phyloP scores from a whole-genome alignment of 2,329 filamentous ascomycete genomes.

The Penicillium sp. region DNA sequence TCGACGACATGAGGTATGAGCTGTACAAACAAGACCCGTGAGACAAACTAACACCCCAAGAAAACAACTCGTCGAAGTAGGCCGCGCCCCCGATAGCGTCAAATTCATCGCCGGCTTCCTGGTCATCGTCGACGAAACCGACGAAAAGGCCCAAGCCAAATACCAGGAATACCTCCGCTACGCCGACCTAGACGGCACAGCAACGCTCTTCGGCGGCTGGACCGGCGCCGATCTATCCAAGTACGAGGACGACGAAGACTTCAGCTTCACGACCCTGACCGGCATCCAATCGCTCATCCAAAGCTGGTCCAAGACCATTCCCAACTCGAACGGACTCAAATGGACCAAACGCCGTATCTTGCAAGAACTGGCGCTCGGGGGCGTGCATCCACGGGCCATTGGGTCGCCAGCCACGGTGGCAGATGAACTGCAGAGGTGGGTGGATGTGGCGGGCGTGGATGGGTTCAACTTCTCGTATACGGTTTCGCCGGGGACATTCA shows the following conservation, averaged over 20 bases:
- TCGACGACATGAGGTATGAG: slow-evolving; percentile 33
- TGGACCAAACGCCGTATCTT: slow-evolving; percentile 36
- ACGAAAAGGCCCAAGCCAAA: slow-evolving; percentile 42
- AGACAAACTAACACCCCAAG: slow-evolving; percentile 15
- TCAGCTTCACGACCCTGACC: slow-evolving; percentile 39
- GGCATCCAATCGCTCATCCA: slow-evolving; percentile 44
- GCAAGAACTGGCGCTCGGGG: slow-evolving; percentile 31
- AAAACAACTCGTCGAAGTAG: slow-evolving; percentile 33
- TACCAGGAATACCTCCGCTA: slow-evolving; percentile 41
- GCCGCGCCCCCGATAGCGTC: slow-evolving; percentile 37
- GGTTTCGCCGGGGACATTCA: slow-evolving; percentile 50
- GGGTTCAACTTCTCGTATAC: slow-evolving; percentile 46
- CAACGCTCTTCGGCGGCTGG: slow-evolving; percentile 47
- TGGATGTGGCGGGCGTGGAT: slow-evolving; percentile 41
- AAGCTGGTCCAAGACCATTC: slow-evolving; percentile 42
- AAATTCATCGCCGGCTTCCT: slow-evolving; percentile 45
- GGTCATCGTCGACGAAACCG: slow-evolving; percentile 43
- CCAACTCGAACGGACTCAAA: slow-evolving; percentile 36
- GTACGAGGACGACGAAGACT: slow-evolving; percentile 44
- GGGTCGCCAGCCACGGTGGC: slow-evolving; percentile 35
- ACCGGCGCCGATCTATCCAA: slow-evolving; percentile 42
- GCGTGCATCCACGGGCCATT: slow-evolving; percentile 33
- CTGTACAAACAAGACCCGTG: not conserved
- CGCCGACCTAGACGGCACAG: slow-evolving; percentile 42
- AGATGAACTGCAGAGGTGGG: slow-evolving; percentile 40